Conservation (phyloP, 257 asterid species). For the Plectranthus barbatus region DNA sequence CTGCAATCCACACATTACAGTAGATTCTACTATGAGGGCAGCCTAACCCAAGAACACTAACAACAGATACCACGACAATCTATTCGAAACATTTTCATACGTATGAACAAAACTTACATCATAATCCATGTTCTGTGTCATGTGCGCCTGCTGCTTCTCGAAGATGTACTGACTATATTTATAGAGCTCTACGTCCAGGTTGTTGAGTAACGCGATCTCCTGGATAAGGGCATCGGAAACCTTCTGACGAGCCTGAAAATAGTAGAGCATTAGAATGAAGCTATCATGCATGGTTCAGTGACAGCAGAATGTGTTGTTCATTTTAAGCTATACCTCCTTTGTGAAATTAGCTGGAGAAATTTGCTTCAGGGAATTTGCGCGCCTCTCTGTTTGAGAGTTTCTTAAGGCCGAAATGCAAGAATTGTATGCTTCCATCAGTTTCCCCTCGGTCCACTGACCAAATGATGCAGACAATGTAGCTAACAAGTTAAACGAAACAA, state of each 20-base stretch:
- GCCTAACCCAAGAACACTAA: too few relatives aligned
- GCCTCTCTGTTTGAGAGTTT: constrained; percentile 51
- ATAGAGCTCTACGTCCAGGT: constrained; percentile 67
- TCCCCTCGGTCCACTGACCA: constrained; percentile 60
- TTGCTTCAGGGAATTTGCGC: constrained; percentile 52
- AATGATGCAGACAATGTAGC: constrained; percentile 17
- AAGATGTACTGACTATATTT: constrained; percentile 61
- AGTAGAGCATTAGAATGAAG: not conserved
- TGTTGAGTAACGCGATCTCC: constrained; percentile 61
- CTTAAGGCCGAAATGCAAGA: constrained; percentile 52
- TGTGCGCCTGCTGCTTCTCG: constrained; percentile 40
- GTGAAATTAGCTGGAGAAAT: constrained; percentile 83
- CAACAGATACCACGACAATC: not conserved
- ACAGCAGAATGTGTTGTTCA: too few relatives aligned
- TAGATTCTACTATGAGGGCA: too few relatives aligned
- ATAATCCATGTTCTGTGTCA: constrained; percentile 24
- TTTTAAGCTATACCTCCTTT: constrained; percentile 51
- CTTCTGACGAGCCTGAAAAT: constrained; percentile 58
- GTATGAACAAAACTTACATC: constrained; percentile 66
- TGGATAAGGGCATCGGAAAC: constrained; percentile 47
- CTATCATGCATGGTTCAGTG: too few relatives aligned
- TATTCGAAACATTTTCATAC: not conserved
- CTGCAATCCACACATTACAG: constrained; percentile 30
- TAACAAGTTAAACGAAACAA: not conserved
- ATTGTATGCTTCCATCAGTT: constrained; percentile 62